Evolutionary conservation across 2,329 filamentous ascomycete genomes (phyloP).

Genomic region (Capronia coronata): DNA sequence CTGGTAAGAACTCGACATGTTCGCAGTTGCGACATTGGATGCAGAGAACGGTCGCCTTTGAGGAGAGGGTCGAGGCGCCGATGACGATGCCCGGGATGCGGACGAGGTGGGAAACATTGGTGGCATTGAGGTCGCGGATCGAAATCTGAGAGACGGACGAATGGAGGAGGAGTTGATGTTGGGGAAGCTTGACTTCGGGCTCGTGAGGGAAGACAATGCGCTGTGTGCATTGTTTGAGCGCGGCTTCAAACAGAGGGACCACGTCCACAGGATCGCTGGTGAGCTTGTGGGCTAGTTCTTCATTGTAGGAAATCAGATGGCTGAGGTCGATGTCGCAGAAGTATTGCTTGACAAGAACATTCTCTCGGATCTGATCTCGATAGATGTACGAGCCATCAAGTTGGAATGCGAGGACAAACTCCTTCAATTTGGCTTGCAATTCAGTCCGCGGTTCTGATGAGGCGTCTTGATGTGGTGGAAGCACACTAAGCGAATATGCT

Average conservation of each 20-base stretch:
- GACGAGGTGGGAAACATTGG: conserved; percentile 88
- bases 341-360: conserved; percentile 87
- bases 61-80: conserved; percentile 91
- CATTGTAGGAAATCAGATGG: conserved; percentile 91
- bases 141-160: conserved; percentile 85
- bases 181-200: conserved; percentile 63
- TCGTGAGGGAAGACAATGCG: conserved; percentile 82
- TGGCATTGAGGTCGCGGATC: conserved; percentile 87
- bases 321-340: conserved; percentile 95
- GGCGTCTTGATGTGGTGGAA: conserved; percentile 59
- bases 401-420: conserved; percentile 89
- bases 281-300: conserved; percentile 84
- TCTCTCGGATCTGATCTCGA: conserved; percentile 93
- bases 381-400: conserved; percentile 94
- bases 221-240: conserved; percentile 83
- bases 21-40: conserved; percentile 86
- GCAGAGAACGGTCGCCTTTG: conserved; percentile 80
- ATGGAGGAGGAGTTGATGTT: conserved; percentile 91
- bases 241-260: conserved; percentile 86
- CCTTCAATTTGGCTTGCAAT: conserved; percentile 71
- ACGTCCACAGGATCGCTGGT: conserved; percentile 86
- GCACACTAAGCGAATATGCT: conserved; percentile 77
- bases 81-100: conserved; percentile 97
- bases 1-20: conserved; percentile 60
- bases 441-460: conserved; percentile 63